phyloP scores from a whole-genome alignment of 768 basidiomycete genomes.

The Chlorophyllum brunneum region DNA sequence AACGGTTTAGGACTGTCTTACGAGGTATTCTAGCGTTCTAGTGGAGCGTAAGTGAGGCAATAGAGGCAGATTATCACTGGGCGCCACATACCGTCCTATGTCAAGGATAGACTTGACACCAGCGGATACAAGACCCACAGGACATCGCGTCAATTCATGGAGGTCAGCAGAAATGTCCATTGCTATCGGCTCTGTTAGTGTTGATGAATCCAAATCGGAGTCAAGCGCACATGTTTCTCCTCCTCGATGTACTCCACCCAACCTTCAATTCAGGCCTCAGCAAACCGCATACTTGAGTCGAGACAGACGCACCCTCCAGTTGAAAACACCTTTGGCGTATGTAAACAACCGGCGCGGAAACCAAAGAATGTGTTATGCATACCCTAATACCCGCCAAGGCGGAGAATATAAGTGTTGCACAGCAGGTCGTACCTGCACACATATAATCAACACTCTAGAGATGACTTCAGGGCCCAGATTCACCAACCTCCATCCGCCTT shows the following conservation, averaged over 20 bases:
- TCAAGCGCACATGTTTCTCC: conserved; percentile 35
- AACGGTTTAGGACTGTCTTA: conserved; percentile 26
- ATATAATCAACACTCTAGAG: conserved; percentile 14
- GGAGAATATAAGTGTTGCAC: conserved; percentile 70
- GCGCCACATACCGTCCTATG: conserved; percentile 62
- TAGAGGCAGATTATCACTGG: background rate
- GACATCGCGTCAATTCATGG: conserved; percentile 82
- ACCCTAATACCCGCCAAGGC: conserved; percentile 87
- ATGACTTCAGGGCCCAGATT: background rate
- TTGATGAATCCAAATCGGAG: background rate
- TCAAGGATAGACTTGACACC: conserved; percentile 96
- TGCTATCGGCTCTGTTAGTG: conserved; percentile 42
- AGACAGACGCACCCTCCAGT: conserved; percentile 75
- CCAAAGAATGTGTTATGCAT: background rate
- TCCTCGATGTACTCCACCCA: conserved; percentile 44
- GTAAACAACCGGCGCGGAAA: background rate
- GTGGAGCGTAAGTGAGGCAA: background rate
- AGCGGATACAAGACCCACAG: conserved; percentile 89
- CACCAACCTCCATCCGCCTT: conserved; percentile 67
- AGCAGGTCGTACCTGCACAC: conserved; percentile 58
- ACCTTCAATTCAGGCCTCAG: conserved; percentile 17
- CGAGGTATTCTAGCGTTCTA: conserved; percentile 80
- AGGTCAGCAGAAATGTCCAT: conserved; percentile 96
- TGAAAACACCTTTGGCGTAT: conserved; percentile 66
- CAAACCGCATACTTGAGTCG: background rate